Percentiles rank a stretch among this genome's conserved stretches.
Conservation (phyloP, 2,329 filamentous ascomycete genomes). For the Gaeumannomyces sp. region DNA sequence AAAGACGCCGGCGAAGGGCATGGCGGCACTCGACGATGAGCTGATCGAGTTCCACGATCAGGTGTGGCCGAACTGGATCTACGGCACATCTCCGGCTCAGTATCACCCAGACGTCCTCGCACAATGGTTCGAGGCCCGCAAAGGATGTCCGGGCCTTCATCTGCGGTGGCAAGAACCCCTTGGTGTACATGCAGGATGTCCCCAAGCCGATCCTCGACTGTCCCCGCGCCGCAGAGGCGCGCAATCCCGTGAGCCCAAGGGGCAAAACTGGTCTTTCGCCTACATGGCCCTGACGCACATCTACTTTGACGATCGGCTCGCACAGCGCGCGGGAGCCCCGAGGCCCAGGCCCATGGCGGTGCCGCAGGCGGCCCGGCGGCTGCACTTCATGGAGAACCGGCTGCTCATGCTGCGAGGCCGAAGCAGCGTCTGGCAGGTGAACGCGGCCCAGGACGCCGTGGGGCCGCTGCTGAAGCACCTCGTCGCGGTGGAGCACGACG, state of each 20-base stretch:
- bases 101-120: neutral
- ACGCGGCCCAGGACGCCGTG: constrained; percentile 1
- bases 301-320: constrained; percentile 4
- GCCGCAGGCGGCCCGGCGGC: too few species aligned
- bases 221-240: neutral
- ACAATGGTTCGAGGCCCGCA: constrained; percentile 4
- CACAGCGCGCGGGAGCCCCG: neutral
- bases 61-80: constrained; percentile 6
- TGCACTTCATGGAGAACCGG: too few species aligned
- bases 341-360: too few species aligned
- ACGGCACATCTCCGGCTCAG: neutral
- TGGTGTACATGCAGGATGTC: neutral
- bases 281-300: constrained; percentile 8
- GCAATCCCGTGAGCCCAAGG: neutral
- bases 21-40: neutral
- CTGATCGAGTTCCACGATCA: constrained; percentile 1
- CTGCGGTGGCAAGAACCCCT: constrained; percentile 4
- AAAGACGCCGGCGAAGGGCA: neutral
- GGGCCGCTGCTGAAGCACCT: constrained; percentile 5
- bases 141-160: constrained; percentile 2
- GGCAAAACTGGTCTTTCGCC: neutral
- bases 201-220: neutral
- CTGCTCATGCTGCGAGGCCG: too few species aligned
- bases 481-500: neutral
- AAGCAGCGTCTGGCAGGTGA: neutral